Conservation (phyloP, 2,329 filamentous ascomycete species). For the Stemphylium vesicarium region DNA sequence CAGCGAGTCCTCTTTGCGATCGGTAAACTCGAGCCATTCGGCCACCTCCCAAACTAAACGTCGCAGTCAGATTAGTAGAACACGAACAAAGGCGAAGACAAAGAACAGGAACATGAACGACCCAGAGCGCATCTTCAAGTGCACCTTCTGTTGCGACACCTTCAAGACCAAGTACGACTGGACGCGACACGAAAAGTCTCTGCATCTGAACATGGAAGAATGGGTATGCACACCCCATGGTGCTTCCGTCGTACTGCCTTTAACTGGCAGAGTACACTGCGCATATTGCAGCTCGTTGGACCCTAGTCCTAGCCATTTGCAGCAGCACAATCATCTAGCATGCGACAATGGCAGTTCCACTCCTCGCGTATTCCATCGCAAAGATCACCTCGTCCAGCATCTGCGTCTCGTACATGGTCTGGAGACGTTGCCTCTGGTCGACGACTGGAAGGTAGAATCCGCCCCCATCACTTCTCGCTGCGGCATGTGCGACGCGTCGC, state of each 20-base stretch:
- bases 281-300: slow-evolving; percentile 63
- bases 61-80: slow-evolving; percentile 21
- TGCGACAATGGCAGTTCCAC: slow-evolving; percentile 68
- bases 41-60: slow-evolving; percentile 53
- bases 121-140: slow-evolving; percentile 31
- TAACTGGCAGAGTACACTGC: slow-evolving; percentile 60
- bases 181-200: slow-evolving; percentile 36
- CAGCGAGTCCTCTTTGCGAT: slow-evolving; percentile 56
- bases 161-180: slow-evolving; percentile 42
- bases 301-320: slow-evolving; percentile 60
- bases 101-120: slow-evolving; percentile 15
- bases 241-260: slow-evolving; percentile 59
- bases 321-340: slow-evolving; percentile 62
- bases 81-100: slow-evolving; percentile 8
- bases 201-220: slow-evolving; percentile 36
- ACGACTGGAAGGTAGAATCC: slow-evolving; percentile 65
- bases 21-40: slow-evolving; percentile 51
- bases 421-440: slow-evolving; percentile 64
- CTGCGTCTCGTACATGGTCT: slow-evolving; percentile 62
- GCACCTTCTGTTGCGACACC: slow-evolving; percentile 39
- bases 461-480: slow-evolving; percentile 58
- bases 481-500: slow-evolving; percentile 55
- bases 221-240: slow-evolving; percentile 62
- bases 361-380: slow-evolving; percentile 66
- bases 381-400: slow-evolving; percentile 66